These are phyloP conservation scores for Firmiana major DNA, from an alignment of 345 rosid genomes.

Conservation along the genomic window DNA sequence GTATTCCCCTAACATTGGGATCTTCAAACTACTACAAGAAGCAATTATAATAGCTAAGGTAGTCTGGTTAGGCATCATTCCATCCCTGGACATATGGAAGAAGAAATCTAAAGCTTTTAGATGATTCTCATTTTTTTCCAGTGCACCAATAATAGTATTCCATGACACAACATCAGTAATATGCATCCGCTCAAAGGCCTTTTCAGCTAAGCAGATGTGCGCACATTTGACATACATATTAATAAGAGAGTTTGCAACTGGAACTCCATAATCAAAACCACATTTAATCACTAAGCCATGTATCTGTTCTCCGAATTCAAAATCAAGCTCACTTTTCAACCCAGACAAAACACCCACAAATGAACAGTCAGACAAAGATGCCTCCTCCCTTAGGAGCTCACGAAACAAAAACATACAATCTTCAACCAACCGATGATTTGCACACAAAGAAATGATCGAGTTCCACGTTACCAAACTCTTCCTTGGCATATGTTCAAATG, in stretches of 20 bases:
- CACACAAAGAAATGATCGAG: slow-evolving; percentile 57
- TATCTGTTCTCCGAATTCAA: slow-evolving; percentile 49
- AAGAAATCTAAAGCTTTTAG: slow-evolving; percentile 45
- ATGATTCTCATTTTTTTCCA: slow-evolving; percentile 43
- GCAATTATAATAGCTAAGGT: slow-evolving; percentile 51
- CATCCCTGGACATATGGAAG: slow-evolving; percentile 37
- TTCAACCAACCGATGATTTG: slow-evolving; percentile 39
- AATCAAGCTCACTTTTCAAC: slow-evolving; percentile 37
- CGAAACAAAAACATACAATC: slow-evolving; percentile 47
- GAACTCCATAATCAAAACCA: slow-evolving; percentile 37
- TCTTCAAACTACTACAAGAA: slow-evolving; percentile 38
- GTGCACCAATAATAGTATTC: slow-evolving; percentile 61
- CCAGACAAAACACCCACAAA: slow-evolving; percentile 60
- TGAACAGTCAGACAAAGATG: slow-evolving; percentile 49
- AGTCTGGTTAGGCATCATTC: slow-evolving; percentile 41
- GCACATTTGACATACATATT: slow-evolving; percentile 61
- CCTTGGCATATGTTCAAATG: slow-evolving; percentile 58
- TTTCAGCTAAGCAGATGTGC: slow-evolving; percentile 35
- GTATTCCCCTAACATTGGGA: slow-evolving; percentile 39
- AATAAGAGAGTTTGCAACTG: slow-evolving; percentile 54
- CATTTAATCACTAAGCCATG: slow-evolving; percentile 57
- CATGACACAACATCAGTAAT: slow-evolving; percentile 60
- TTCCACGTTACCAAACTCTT: slow-evolving; percentile 79
- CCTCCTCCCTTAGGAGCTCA: slow-evolving; percentile 37
- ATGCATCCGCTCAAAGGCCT: slow-evolving; percentile 36